A percentile compares a stretch with the other conserved stretches of the same genome.
Evolutionary conservation across 2,329 filamentous ascomycete species (phyloP).

Genomic region (Venturiaceae sp.): DNA sequence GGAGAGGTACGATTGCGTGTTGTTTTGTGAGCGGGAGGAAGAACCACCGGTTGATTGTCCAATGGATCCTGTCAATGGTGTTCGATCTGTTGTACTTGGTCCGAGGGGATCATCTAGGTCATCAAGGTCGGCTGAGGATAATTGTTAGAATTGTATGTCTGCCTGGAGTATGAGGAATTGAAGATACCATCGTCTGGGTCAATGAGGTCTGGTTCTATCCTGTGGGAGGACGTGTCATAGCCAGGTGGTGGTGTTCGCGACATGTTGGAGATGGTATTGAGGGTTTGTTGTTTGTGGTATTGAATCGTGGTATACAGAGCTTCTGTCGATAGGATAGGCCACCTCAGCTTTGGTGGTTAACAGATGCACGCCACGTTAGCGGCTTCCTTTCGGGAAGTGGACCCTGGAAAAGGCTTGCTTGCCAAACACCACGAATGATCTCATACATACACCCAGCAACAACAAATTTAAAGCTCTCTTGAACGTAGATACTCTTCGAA

Average conservation of each 20-base stretch:
- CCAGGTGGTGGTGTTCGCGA: slow-evolving; percentile 25
- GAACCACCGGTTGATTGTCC: slow-evolving; percentile 43
- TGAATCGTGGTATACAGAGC: not conserved
- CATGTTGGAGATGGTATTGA: not conserved
- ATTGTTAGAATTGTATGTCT: not conserved
- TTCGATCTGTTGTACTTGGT: slow-evolving; percentile 51
- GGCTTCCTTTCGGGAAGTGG: not conserved
- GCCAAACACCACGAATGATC: not conserved
- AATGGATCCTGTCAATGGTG: slow-evolving; percentile 79
- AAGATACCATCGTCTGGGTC: slow-evolving; percentile 41
- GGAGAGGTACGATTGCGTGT: slow-evolving; percentile 75
- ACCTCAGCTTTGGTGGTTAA: not conserved
- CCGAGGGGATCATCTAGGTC: slow-evolving; percentile 85
- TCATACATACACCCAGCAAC: not conserved
- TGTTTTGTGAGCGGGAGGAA: slow-evolving; percentile 33
- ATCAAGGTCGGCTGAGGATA: slow-evolving; percentile 64
- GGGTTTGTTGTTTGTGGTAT: not conserved
- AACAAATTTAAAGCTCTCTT: not conserved
- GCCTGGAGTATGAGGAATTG: not conserved
- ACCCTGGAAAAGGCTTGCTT: not conserved
- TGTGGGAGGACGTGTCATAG: slow-evolving; percentile 7
- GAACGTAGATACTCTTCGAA: not conserved
- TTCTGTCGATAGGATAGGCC: not conserved
- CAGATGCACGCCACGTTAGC: not conserved
- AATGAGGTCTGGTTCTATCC: slow-evolving; percentile 40